phyloP scores from a whole-genome alignment of 495 filamentous ascomycete genomes.

The Lasiosphaeriaceae sp. region DNA sequence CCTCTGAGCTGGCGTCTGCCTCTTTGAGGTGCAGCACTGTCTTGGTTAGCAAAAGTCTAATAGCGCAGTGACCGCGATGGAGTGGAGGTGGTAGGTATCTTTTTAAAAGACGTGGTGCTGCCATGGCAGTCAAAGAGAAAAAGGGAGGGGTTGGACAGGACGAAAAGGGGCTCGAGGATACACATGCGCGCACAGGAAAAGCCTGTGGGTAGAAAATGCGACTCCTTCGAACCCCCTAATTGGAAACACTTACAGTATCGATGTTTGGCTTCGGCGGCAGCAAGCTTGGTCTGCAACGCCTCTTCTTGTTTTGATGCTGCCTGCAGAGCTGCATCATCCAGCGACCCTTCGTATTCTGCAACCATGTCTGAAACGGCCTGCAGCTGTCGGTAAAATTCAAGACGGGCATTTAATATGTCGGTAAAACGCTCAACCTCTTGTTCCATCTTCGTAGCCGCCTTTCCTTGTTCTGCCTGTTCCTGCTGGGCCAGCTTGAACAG shows the following conservation, averaged over 20 bases:
- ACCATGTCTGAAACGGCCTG: constrained; percentile 87
- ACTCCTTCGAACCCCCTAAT: no score
- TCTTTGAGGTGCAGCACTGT: constrained; percentile 46
- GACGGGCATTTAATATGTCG: constrained; percentile 70
- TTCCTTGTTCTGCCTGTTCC: constrained; percentile 61
- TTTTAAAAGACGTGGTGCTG: no score
- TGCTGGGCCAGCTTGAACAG: constrained; percentile 55
- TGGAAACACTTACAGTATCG: constrained; percentile 57
- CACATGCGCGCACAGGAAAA: no score
- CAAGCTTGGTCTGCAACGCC: constrained; percentile 49
- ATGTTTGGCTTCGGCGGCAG: constrained; percentile 60
- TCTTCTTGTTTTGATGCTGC: constrained; percentile 40
- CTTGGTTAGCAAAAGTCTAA: constrained; percentile 11
- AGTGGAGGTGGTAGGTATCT: no score
- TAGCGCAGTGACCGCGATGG: not conserved
- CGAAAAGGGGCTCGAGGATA: no score
- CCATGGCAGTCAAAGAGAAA: no score
- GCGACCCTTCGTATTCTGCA: constrained; percentile 57
- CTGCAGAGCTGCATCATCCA: constrained; percentile 25
- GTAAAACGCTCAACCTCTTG: constrained; percentile 75
- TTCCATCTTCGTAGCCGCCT: constrained; percentile 55
- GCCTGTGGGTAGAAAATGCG: no score
- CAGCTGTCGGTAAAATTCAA: constrained; percentile 86
- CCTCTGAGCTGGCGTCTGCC: constrained; percentile 51
- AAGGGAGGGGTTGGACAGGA: no score